Conservation (phyloP, 2,329 filamentous ascomycete genomes). For the Raffaelea albimanens region DNA sequence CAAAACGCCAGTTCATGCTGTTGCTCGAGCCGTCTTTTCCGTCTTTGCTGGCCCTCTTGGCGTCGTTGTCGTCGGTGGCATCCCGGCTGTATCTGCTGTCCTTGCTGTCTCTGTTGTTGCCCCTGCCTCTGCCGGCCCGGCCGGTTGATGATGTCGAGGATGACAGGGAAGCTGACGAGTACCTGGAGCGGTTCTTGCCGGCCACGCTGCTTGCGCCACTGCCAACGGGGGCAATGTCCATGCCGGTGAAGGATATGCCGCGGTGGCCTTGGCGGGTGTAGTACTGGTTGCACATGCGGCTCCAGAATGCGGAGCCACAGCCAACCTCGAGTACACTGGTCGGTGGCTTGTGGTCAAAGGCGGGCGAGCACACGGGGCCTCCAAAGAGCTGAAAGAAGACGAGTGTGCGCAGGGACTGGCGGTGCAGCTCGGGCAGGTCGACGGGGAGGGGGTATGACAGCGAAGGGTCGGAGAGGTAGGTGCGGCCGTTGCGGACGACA, state of each 20-base stretch:
- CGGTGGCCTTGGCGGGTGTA: conserved; percentile 56
- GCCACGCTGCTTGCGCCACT: conserved; percentile 10
- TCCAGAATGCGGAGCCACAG: conserved; percentile 86
- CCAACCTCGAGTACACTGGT: conserved; percentile 74
- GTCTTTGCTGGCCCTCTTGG: background rate
- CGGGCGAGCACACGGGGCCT: conserved; percentile 65
- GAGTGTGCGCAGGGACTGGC: conserved; percentile 76
- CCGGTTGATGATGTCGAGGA: conserved; percentile 6
- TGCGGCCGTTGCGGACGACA: conserved; percentile 66
- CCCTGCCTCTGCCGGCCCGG: conserved; percentile 20
- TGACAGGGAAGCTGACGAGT: background rate
- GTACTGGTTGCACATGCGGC: conserved; percentile 75
- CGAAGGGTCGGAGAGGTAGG: conserved; percentile 66
- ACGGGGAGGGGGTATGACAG: conserved; percentile 77
- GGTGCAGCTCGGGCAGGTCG: conserved; percentile 74
- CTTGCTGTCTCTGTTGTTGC: conserved; percentile 1
- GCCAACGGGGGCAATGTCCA: conserved; percentile 64
- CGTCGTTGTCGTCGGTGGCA: background rate
- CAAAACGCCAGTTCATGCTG: conserved; percentile 72
- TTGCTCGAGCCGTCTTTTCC: conserved; percentile 20
- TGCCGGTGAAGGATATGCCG: conserved; percentile 67
- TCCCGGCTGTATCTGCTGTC: background rate
- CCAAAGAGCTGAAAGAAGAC: conserved; percentile 75
- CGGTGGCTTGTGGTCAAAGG: conserved; percentile 57
- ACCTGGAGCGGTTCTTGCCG: conserved; percentile 1